Evolutionary conservation across 1,284 basidiomycete species (phyloP).

Genomic region (Phlebopus sp.): DNA sequence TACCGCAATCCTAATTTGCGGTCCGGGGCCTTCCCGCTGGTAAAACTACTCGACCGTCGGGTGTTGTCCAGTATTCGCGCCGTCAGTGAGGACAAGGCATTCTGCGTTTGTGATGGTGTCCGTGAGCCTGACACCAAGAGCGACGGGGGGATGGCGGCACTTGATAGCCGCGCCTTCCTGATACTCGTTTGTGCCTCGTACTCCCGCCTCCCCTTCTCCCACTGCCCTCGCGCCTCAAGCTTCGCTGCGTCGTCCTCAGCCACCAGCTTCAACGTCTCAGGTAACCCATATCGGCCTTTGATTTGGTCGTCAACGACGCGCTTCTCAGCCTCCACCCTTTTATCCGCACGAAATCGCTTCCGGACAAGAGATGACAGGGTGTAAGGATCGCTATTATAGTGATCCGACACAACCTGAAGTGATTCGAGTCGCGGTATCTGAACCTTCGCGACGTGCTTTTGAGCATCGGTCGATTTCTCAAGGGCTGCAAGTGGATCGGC

Average conservation of each 20-base stretch:
- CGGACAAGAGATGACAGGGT: constrained; percentile 70
- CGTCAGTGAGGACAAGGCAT: constrained; percentile 44
- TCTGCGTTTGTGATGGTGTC: constrained; percentile 12
- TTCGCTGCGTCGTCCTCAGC: constrained; percentile 56
- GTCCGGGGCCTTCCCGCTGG: constrained; percentile 20
- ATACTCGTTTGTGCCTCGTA: constrained; percentile 38
- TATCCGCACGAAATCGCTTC: constrained; percentile 81
- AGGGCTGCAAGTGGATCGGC: constrained; percentile 83
- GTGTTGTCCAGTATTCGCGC: constrained; percentile 59
- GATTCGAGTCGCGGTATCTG: constrained; percentile 76
- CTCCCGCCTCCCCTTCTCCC: constrained; percentile 50
- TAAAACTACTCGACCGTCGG: constrained; percentile 28
- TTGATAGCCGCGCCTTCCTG: constrained; percentile 48
- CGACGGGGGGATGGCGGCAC: constrained; percentile 33
- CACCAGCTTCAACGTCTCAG: constrained; percentile 56
- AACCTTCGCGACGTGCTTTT: constrained; percentile 67
- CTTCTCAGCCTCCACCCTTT: constrained; percentile 70
- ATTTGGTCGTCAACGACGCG: constrained; percentile 66
- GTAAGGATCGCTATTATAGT: constrained; percentile 84
- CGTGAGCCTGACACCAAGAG: constrained; percentile 17
- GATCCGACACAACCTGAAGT: constrained; percentile 70
- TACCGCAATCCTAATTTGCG: constrained; percentile 10
- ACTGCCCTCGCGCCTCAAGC: constrained; percentile 59
- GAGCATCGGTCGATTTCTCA: constrained; percentile 83
- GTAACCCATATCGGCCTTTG: constrained; percentile 72